Evolutionary conservation across 2,329 filamentous ascomycete species (phyloP).

Genomic region (Aschersonia sp.): DNA sequence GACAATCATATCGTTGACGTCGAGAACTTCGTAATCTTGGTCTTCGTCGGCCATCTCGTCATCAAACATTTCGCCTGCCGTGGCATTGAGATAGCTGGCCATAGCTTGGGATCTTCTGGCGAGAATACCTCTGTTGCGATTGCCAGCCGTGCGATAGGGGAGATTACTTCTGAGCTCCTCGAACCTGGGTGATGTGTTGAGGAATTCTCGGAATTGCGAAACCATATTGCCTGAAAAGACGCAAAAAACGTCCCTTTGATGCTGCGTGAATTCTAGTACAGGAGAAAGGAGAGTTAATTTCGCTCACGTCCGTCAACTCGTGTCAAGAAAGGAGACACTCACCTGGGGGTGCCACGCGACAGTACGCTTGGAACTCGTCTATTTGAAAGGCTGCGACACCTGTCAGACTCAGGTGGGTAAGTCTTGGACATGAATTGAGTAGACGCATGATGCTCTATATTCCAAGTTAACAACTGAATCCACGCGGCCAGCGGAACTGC

Average conservation of each 20-base stretch:
- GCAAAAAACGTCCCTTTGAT: slow-evolving; percentile 91
- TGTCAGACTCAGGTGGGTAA: slow-evolving; percentile 89
- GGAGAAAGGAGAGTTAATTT: not conserved
- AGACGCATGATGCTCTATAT: slow-evolving; percentile 76
- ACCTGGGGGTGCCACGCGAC: slow-evolving; percentile 69
- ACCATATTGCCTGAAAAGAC: slow-evolving; percentile 91
- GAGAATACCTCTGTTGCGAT: slow-evolving; percentile 5
- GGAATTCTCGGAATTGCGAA: slow-evolving; percentile 56
- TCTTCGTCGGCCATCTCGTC: slow-evolving; percentile 30
- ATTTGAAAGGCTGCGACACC: slow-evolving; percentile 83
- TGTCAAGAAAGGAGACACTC: slow-evolving; percentile 10
- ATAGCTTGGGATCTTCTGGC: slow-evolving; percentile 6
- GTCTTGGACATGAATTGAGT: slow-evolving; percentile 77
- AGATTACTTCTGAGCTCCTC: slow-evolving; percentile 24
- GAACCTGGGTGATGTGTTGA: slow-evolving; percentile 45
- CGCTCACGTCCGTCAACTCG: not conserved
- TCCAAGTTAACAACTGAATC: not conserved
- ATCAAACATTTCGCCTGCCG: slow-evolving; percentile 21
- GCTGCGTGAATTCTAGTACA: slow-evolving; percentile 70
- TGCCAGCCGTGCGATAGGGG: slow-evolving; percentile 6
- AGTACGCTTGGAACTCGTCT: slow-evolving; percentile 72
- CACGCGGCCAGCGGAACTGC: not conserved
- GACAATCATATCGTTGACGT: slow-evolving; percentile 22
- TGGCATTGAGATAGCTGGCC: slow-evolving; percentile 8
- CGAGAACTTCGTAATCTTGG: slow-evolving; percentile 26